Percentiles rank a stretch among this genome's conserved stretches.
phyloP scores from a whole-genome alignment of 768 basidiomycete species.

The Lanmaoa rubissima region DNA sequence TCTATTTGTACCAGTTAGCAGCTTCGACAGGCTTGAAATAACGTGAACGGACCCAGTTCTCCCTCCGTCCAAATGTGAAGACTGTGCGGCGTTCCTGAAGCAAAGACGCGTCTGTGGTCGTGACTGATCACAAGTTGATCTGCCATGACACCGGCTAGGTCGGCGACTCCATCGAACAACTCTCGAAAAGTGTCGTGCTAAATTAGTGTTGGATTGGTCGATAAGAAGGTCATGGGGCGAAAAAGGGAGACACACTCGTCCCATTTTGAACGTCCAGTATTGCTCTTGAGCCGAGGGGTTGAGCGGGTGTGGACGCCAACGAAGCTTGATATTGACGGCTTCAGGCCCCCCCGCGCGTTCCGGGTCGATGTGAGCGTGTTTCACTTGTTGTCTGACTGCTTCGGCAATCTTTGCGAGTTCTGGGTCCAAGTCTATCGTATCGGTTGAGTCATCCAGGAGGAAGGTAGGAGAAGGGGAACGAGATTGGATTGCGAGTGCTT shows the following conservation, averaged over 20 bases:
- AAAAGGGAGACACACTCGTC: slow-evolving; percentile 44
- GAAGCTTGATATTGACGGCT: slow-evolving; percentile 51
- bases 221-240: neutral
- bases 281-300: slow-evolving; percentile 39
- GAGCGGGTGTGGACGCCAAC: slow-evolving; percentile 66
- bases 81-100: slow-evolving; percentile 64
- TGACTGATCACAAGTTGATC: slow-evolving; percentile 60
- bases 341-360: slow-evolving; percentile 34
- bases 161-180: slow-evolving; percentile 65
- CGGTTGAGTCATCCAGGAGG: slow-evolving; percentile 42
- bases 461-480: slow-evolving; percentile 50
- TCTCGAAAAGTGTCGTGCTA: slow-evolving; percentile 66
- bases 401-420: slow-evolving; percentile 61
- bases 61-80: slow-evolving; percentile 68
- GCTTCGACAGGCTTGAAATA: neutral
- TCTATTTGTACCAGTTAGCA: slow-evolving; percentile 39
- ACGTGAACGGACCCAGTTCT: slow-evolving; percentile 51
- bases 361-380: slow-evolving; percentile 21
- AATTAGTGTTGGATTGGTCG: neutral
- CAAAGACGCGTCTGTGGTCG: slow-evolving; percentile 60
- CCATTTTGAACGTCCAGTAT: slow-evolving; percentile 54
- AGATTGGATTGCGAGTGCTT: slow-evolving; percentile 41
- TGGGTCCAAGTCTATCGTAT: slow-evolving; percentile 53
- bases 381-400: slow-evolving; percentile 33
- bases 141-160: slow-evolving; percentile 50